Evolutionary conservation across 257 asterid genomes (phyloP), one percentile per base, ranked within the genome.

Genomic region (Echites panduratus): DNA sequence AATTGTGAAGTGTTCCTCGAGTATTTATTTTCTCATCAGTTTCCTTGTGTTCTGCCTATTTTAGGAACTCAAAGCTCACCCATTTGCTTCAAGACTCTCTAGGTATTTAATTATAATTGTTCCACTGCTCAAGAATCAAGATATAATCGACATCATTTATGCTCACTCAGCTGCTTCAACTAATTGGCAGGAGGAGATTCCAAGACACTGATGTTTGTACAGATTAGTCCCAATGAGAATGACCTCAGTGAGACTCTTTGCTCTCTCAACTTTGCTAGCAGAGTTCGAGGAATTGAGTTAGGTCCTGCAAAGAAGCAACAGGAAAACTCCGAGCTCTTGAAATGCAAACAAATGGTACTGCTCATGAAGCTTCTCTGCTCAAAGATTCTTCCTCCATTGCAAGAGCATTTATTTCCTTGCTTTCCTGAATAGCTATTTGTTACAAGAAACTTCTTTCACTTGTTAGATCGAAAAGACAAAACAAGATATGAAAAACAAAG

Each of bases 61-160:
- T 78, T 70, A 91, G 99, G 93, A 92, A 95, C 83, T 95, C 99
- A 48, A 95, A 90, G 81, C 98, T 95, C 83, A 95, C 98, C 44
- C 99, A 95, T 85, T 81, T 95, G 89, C 99, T 95, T 78, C 99
- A 92, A 83, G 98, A 95, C 85, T 95, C 99, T 4, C 79, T 95
- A 83, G 99, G 99, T 94, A 88, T 66, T 52, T 20, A 0, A 20
- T 78, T 68, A 14, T 38, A 63, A 14, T 73, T 52, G 10, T 32
- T 67, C n/a, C 19, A 48, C 24, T 11, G 56, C 10, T 14, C n/a
- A 73, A 73, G 35, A 49, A 20, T 32, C 44, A 6, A 53, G 59
- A 53, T 7, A 20, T 45, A 17, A 53, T 53, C 13, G 3, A 53
- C 27, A 53, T 38, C 49, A 38, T 6, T 7, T 64, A 35, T 72